Evolutionary conservation across 306 rosid genomes (phyloP).

Genomic region (Argentina anserina): DNA sequence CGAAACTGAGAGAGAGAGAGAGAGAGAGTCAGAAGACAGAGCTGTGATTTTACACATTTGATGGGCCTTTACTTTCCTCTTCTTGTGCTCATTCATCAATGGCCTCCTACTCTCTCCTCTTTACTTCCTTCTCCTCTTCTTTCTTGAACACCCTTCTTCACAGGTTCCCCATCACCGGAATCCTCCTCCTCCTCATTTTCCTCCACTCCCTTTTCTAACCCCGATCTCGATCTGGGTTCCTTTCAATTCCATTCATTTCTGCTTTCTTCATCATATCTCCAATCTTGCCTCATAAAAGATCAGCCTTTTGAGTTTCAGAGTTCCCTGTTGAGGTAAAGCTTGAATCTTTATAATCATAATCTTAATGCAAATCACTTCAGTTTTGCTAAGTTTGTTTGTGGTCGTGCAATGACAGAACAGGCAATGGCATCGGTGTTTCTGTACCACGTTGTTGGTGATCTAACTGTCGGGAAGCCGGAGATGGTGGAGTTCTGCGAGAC

Average conservation of each 20-base stretch:
- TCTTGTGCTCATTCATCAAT: slow-evolving; percentile 25
- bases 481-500: slow-evolving; percentile 73
- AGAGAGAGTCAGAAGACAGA: background rate
- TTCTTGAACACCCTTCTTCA: slow-evolving; percentile 50
- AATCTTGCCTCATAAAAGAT: background rate
- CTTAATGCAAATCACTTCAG: background rate
- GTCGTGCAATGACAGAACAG: slow-evolving; percentile 10
- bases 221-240: background rate
- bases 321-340: background rate
- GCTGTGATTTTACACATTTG: slow-evolving; percentile 25
- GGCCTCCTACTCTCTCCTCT: slow-evolving; percentile 35
- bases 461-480: slow-evolving; percentile 98
- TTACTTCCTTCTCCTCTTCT: slow-evolving; percentile 15
- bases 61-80: slow-evolving; percentile 59
- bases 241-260: background rate
- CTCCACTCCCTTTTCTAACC: slow-evolving; percentile 80
- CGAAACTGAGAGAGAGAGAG: background rate
- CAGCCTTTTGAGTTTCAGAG: too few relatives aligned
- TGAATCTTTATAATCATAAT: background rate
- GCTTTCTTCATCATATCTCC: too few relatives aligned
- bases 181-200: slow-evolving; percentile 84
- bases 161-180: slow-evolving; percentile 62
- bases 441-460: slow-evolving; percentile 94
- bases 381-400: background rate
- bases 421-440: slow-evolving; percentile 91